A percentile compares a stretch with the other conserved stretches of the same genome.
Conservation (phyloP, 2,329 filamentous ascomycete species). For the Penicillium sp. region DNA sequence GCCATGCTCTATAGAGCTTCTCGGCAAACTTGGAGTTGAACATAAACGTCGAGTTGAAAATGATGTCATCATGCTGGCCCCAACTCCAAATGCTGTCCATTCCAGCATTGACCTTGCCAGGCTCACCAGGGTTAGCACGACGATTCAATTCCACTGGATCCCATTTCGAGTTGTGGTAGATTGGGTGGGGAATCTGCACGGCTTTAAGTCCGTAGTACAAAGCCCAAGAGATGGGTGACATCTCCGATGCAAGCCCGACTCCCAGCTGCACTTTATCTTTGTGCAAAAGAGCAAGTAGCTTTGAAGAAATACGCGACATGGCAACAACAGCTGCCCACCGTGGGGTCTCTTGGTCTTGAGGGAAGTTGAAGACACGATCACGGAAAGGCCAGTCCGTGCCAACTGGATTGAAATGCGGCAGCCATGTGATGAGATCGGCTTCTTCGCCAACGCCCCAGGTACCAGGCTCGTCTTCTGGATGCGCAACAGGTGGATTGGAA, state of each 20-base stretch:
- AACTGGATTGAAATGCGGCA: conserved; percentile 14
- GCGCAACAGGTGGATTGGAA: not conserved
- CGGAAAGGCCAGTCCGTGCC: conserved; percentile 14
- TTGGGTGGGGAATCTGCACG: conserved; percentile 13
- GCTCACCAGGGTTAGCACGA: conserved; percentile 9
- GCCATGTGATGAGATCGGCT: conserved; percentile 17
- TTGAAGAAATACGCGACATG: not conserved
- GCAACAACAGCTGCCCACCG: conserved; percentile 6
- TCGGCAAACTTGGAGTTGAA: conserved; percentile 9
- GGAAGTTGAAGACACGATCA: conserved; percentile 13
- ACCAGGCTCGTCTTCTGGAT: not conserved
- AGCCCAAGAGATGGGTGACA: conserved; percentile 13
- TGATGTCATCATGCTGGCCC: conserved; percentile 7
- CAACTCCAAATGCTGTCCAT: conserved; percentile 13
- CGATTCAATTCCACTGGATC: conserved; percentile 8
- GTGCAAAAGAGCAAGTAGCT: conserved; percentile 7
- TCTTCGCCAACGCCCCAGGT: conserved; percentile 17
- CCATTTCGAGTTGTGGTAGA: conserved; percentile 12
- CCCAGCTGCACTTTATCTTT: not conserved
- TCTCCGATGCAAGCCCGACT: conserved; percentile 15
- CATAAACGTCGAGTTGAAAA: conserved; percentile 11
- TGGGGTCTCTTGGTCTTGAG: conserved; percentile 3
- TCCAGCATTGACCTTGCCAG: conserved; percentile 9
- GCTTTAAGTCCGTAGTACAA: conserved; percentile 18
- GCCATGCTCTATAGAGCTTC: conserved; percentile 12